phyloP scores from a whole-genome alignment of 2,329 filamentous ascomycete species.

The Leptoxyphium fumago region DNA sequence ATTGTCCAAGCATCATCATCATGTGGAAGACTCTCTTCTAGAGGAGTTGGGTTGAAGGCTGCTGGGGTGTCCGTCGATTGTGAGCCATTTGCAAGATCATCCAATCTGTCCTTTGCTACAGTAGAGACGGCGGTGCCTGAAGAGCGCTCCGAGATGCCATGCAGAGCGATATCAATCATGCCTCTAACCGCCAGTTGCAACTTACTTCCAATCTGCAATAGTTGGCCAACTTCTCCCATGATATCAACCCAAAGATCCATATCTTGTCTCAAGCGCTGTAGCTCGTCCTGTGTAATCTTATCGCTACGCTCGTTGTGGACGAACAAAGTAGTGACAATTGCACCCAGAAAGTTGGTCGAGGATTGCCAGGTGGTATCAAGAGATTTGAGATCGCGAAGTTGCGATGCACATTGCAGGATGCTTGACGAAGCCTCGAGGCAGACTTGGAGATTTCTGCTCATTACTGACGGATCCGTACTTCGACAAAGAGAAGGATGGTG shows the following conservation, averaged over 20 bases:
- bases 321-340: constrained; percentile 58
- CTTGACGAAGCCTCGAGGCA: constrained; percentile 52
- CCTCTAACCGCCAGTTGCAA: constrained; percentile 34
- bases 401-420: constrained; percentile 45
- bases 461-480: constrained; percentile 42
- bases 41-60: constrained; percentile 21
- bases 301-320: constrained; percentile 53
- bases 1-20: neutral
- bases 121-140: constrained; percentile 22
- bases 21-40: constrained; percentile 1
- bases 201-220: constrained; percentile 47
- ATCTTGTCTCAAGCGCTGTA: constrained; percentile 47
- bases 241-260: constrained; percentile 58
- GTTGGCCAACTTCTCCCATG: constrained; percentile 48
- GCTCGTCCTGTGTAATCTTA: constrained; percentile 41
- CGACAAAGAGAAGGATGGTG: constrained; percentile 39
- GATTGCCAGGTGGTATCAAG: constrained; percentile 70
- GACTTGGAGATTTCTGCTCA: constrained; percentile 37
- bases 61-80: constrained; percentile 17
- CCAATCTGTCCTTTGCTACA: neutral
- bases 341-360: constrained; percentile 54
- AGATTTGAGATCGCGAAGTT: constrained; percentile 48
- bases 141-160: constrained; percentile 31
- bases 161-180: constrained; percentile 35
- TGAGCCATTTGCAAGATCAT: neutral